These are phyloP conservation scores for Chlorella sp. DNA, from an alignment of 139 green algal species.

Conservation along the genomic window DNA sequence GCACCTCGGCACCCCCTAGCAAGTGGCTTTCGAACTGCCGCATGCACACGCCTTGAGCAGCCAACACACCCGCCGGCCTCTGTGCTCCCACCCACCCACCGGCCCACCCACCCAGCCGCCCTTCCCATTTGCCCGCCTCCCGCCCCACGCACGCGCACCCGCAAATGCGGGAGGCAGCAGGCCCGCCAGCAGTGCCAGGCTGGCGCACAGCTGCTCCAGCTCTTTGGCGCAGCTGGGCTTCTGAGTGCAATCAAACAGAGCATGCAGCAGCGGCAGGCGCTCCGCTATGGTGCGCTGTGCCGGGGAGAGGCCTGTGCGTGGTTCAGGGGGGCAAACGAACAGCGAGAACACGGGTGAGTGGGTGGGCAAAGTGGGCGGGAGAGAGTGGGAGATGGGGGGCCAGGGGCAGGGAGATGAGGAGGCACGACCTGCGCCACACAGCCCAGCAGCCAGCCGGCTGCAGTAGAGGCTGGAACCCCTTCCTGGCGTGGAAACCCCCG, in stretches of 20 bases:
- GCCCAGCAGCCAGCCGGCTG: too few species aligned
- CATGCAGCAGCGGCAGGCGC: slow-evolving; percentile 32
- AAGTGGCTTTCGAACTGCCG: background rate
- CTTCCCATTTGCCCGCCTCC: too few species aligned
- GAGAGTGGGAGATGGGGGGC: background rate
- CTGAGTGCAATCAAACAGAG: background rate
- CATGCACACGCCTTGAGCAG: background rate
- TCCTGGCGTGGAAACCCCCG: too few species aligned
- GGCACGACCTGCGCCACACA: too few species aligned
- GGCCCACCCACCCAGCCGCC: too few species aligned
- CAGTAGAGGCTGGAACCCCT: too few species aligned
- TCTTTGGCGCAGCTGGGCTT: slow-evolving; percentile 34
- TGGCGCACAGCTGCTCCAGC: slow-evolving; percentile 26
- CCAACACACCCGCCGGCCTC: background rate
- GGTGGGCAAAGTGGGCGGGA: background rate
- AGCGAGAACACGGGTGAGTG: too few species aligned
- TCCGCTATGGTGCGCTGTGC: background rate
- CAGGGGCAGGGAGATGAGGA: too few species aligned
- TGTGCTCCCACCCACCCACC: too few species aligned
- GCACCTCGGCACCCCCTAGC: background rate
- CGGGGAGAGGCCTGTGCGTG: background rate
- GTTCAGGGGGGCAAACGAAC: too few species aligned
- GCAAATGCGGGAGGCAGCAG: slow-evolving; percentile 17
- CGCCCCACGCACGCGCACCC: background rate
- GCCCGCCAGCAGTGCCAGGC: slow-evolving; percentile 1